Evolutionary conservation across 2,329 filamentous ascomycete genomes (phyloP), one percentile per base, ranked within the genome.

Genomic region (Escovopsis sp.): DNA sequence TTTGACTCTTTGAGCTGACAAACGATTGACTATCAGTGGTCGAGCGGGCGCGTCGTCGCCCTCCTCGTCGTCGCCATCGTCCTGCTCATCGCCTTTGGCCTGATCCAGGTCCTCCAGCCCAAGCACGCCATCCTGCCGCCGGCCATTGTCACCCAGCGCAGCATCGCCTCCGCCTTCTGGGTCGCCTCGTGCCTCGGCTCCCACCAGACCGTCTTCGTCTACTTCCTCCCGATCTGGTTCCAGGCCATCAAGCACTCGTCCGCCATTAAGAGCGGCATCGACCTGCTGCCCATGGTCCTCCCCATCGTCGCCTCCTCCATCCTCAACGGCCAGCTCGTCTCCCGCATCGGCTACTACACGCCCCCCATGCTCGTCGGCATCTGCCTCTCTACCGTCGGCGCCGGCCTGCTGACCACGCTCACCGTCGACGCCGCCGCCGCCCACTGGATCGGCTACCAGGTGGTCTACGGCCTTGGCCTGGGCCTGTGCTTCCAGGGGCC

Each of bases 181-280:
- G 15, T 40, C 15, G 39, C 26, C 12, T 15, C 39, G 10, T 18
- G 35, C 18, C 35, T 37, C 35, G 23, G 18, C 35, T 37, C 35
- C 35, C n/a, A 26, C 12, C 26, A 18, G 12, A 23, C 23, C 10
- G 18, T 38, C 18, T 28, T 40, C 18, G 12, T 64, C 5, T 68
- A 68, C 53, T 71, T 62, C 49, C 54, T 73, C 5, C 67, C 69
- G 10, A 59, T 72, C 42, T 73, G 67, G 65, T 72, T 70, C 53
- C 68, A 71, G 46, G 64, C 63, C n/a, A 63, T 69, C 37, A 54
- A 64, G 43, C 65, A 54, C n/a, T 43, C 46, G n/a, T 48, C 52
- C 1, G 55, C 57, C 23, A 43, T 59, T 3, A 36, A 55, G 6
- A 53, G 53, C 0, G 56, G 57, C 28, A 54, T 59, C 33, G 50